Evolutionary conservation across 1,284 basidiomycete genomes (phyloP), one percentile per base, ranked within the genome.

Genomic region (Apiotrichum siamense): DNA sequence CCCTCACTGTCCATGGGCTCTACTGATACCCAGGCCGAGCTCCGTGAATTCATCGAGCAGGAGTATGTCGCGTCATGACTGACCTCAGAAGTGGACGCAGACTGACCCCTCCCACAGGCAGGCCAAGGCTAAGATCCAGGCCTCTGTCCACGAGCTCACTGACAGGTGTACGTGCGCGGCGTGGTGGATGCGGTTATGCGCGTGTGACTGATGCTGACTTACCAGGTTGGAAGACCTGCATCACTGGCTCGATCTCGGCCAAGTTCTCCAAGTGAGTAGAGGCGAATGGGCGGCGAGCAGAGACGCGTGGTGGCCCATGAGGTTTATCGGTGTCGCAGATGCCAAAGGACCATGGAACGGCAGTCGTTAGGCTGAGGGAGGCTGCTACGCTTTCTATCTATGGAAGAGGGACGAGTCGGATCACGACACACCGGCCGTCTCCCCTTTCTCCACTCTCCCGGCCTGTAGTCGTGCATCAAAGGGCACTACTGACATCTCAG

Each of bases 221-320:
- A n/a, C 4, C 32, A 41, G 39, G 44, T 25, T 55, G 39, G 40
- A 47, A 51, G 61, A 93, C 90, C 66, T 96, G 92, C 72, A 80
- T 97, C 59, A 87, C 87, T 6, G 82, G 87, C 36, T 82, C 83
- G 26, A 88, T 90, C 23, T 84, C 84, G n/a, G 84, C 83, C 29
- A 80, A 84, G 49, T 96, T 97, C 75, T 87, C 88, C 31, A 79
- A 86, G 52, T 79, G 45, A 50, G 66, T 58, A 7, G 2, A 1
- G 11, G 15, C 10, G 10, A 11, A 15, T 31, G 29, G 29, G 29
- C 10, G 29, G 15, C 10, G 29, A 31, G 15, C 29, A 31, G 10
- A 15, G 29, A 9, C n/a, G n/a, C n/a, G n/a, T n/a, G n/a, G n/a
- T n/a, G n/a, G n/a, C n/a, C n/a, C n/a, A n/a, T n/a, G n/a, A n/a